These are phyloP conservation scores for Xylaria sp. DNA, from an alignment of 2,329 filamentous ascomycete genomes.

Conservation along the genomic window DNA sequence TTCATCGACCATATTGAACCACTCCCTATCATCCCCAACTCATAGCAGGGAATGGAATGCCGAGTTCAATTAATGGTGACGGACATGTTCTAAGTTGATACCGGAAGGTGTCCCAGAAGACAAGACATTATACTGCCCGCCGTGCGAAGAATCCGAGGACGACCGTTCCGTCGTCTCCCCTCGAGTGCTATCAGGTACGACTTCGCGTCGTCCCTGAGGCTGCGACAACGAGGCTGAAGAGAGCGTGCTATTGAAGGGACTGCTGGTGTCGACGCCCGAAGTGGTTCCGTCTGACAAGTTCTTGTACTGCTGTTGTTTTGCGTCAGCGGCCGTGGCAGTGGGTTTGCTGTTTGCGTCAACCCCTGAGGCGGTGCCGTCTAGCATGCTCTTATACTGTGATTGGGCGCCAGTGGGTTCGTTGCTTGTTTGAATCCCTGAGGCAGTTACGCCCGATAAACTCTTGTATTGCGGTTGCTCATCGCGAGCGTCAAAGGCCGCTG, in stretches of 20 bases:
- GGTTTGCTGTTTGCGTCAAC: too few species aligned
- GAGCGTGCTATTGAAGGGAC: neutral
- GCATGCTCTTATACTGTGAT: too few species aligned
- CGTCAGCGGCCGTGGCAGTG: too few species aligned
- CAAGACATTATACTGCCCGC: slow-evolving; percentile 40
- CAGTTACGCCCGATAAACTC: neutral
- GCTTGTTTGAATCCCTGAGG: neutral
- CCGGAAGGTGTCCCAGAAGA: slow-evolving; percentile 45
- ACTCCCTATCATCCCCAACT: too few species aligned
- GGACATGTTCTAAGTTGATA: slow-evolving; percentile 34
- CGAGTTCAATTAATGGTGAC: neutral
- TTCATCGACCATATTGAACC: too few species aligned
- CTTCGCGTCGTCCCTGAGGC: neutral
- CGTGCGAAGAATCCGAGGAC: slow-evolving; percentile 28
- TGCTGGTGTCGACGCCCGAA: slow-evolving; percentile 4
- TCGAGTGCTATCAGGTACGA: neutral
- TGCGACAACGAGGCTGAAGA: neutral
- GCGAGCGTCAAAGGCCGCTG: too few species aligned
- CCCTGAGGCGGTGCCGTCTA: too few species aligned
- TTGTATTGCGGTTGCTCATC: neutral
- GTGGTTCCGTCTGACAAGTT: neutral
- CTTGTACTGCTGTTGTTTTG: neutral
- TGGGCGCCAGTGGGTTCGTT: too few species aligned
- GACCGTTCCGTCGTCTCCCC: neutral
- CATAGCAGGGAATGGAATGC: too few species aligned